Evolutionary conservation across 345 rosid species (phyloP).

Genomic region (Gossypium stocksii): DNA sequence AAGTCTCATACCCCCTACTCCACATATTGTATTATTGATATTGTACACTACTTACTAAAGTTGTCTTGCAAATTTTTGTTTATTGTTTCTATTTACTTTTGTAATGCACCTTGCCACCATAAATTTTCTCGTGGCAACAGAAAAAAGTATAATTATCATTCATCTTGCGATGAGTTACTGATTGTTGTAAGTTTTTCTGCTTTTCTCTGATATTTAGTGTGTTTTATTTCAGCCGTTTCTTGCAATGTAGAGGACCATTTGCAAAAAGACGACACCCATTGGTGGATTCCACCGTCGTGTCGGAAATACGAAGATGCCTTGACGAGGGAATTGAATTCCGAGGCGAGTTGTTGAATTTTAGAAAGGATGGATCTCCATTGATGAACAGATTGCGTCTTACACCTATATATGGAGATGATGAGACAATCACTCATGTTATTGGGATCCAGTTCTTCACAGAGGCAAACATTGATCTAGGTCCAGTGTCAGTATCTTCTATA

Average conservation of each 20-base stretch:
- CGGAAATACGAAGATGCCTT: constrained; percentile 74
- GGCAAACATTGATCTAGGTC: constrained; percentile 77
- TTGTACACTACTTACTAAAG: not conserved
- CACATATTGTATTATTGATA: not conserved
- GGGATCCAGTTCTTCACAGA: constrained; percentile 82
- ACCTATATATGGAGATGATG: constrained; percentile 84
- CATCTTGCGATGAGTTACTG: constrained; percentile 14
- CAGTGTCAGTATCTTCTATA: constrained; percentile 46
- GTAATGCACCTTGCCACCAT: not conserved
- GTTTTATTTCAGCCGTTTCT: constrained; percentile 57
- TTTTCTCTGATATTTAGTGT: constrained; percentile 19
- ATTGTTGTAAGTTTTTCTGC: constrained; percentile 8
- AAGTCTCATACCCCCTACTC: not conserved
- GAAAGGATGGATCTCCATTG: constrained; percentile 78
- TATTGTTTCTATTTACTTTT: not conserved
- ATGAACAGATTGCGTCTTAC: constrained; percentile 72
- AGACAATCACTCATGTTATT: constrained; percentile 66
- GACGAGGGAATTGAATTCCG: constrained; percentile 77
- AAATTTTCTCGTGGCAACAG: not conserved
- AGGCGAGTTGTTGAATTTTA: constrained; percentile 77
- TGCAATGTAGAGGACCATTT: constrained; percentile 89
- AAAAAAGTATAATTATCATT: not conserved
- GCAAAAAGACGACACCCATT: constrained; percentile 85
- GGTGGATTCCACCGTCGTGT: constrained; percentile 67
- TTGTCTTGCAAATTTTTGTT: not conserved